Conservation (phyloP, 2,329 filamentous ascomycete genomes). For the Ophiosphaerella korrae region DNA sequence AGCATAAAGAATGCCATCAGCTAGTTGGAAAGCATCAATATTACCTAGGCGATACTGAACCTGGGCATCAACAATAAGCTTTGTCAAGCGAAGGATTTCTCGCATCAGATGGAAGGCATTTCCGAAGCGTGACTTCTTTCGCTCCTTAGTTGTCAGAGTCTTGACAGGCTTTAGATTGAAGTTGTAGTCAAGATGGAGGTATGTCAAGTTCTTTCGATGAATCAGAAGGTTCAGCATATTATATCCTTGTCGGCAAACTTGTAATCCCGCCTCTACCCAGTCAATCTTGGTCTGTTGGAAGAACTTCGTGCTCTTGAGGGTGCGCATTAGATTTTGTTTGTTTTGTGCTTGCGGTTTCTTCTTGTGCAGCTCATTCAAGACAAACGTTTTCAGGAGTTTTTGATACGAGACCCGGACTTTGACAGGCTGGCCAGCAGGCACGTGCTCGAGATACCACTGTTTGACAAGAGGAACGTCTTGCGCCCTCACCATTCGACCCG, state of each 20-base stretch:
- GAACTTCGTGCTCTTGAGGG: slow-evolving; percentile 95
- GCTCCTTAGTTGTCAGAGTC: slow-evolving; percentile 96
- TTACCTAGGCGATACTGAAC: slow-evolving; percentile 97
- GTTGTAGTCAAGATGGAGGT: slow-evolving; percentile 98
- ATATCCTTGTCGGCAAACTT: slow-evolving; percentile 97
- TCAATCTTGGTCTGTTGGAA: slow-evolving; percentile 99
- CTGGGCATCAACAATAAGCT: slow-evolving; percentile 97
- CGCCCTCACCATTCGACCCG: slow-evolving; percentile 92
- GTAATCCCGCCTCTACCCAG: slow-evolving; percentile 97
- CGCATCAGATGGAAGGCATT: slow-evolving; percentile 99
- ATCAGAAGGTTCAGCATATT: slow-evolving; percentile 99
- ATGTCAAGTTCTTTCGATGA: slow-evolving; percentile 97
- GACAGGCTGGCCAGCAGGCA: slow-evolving; percentile 86
- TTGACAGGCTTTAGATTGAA: slow-evolving; percentile 99
- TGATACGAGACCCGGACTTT: slow-evolving; percentile 99
- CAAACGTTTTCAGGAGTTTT: slow-evolving; percentile 93
- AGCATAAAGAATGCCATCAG: slow-evolving; percentile 97
- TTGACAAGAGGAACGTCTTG: slow-evolving; percentile 97
- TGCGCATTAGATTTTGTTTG: slow-evolving; percentile 88
- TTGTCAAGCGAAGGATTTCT: slow-evolving; percentile 92
- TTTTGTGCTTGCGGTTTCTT: slow-evolving; percentile 94
- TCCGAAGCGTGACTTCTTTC: slow-evolving; percentile 98
- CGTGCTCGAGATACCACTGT: slow-evolving; percentile 98
- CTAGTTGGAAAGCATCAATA: slow-evolving; percentile 97
- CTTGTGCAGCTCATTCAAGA: slow-evolving; percentile 95